Base-by-base conservation (phyloP, 225 moss, liverwort and hornwort genomes). In the Sphagnum contortum region DNA sequence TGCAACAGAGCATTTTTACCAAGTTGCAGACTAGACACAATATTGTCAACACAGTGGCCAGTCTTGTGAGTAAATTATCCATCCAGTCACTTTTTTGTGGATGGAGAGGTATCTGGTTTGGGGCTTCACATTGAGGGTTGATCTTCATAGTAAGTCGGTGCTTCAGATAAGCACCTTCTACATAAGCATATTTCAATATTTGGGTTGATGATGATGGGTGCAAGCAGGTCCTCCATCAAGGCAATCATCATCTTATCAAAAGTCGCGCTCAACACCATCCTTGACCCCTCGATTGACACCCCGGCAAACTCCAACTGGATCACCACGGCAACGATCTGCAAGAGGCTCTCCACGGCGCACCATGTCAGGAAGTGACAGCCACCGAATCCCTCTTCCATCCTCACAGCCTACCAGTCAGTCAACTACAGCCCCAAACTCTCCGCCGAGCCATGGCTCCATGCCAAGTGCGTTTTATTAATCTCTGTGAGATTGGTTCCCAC, bases 401-500 rank as follows among this genome's bases (percentile, higher is more conserved):
- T 91, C 94, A 3, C 73, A 84, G 57, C 83, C 94, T 45, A 83
- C 73, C 8, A 95, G 94, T 63, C 85, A 91, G 57, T 79, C 89
- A 9, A 88, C 88, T 5, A 95, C 94, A 7, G 94, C 94, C 57
- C 94, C 94, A 8, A 95, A 95, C 76, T 95, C 91, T 50, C 94
- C 91, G 10, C 89, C 94, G 45, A 88, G 76, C 68, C 86, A 73
- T 6, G 82, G 87, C 68, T 83, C 89, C 52, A 51, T 76, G 7
- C 86, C 86, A 59, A 50, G 81, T 81, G 68, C 52, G 60, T 29
- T 29, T 29, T 29, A 29, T 29, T 29, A 29, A 29, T 29, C 29
- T 29, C 29, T 1, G 1, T 29, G 29, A 29, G 29, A 29, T 29
- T 29, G 29, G 29, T 29, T 29, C 29, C 29, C 29, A 29, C 29